Percentiles rank a stretch among this genome's conserved stretches.
Evolutionary conservation across 129 eudicot species (phyloP).

Genomic region (Dittrichia graveolens): DNA sequence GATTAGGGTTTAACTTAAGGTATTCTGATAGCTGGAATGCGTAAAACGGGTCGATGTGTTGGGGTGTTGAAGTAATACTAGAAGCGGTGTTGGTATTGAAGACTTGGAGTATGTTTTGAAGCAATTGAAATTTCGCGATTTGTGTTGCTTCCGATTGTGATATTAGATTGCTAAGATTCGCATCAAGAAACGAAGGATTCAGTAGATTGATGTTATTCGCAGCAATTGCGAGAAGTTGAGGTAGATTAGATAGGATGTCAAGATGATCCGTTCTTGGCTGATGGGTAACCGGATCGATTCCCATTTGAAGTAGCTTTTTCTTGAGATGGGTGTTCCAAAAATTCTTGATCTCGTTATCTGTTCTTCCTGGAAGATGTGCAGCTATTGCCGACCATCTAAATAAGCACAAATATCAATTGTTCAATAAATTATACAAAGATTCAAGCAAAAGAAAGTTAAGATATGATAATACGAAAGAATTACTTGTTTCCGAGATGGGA

Average conservation of each 20-base stretch:
- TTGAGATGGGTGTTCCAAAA: constrained; percentile 59
- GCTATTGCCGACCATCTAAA: constrained; percentile 65
- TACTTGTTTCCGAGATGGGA: constrained; percentile 65
- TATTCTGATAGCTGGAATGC: constrained; percentile 30
- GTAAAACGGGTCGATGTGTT: constrained; percentile 28
- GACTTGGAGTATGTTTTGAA: constrained; percentile 39
- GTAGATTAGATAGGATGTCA: constrained; percentile 47
- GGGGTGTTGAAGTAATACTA: constrained; percentile 16
- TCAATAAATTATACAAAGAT: not conserved
- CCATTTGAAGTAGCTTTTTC: constrained; percentile 65
- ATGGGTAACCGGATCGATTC: constrained; percentile 59
- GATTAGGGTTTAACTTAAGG: constrained; percentile 21
- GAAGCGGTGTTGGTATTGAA: constrained; percentile 24
- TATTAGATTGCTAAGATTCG: constrained; percentile 22
- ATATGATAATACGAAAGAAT: not conserved
- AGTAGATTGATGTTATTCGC: constrained; percentile 19
- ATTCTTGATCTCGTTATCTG: constrained; percentile 61
- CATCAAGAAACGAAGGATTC: constrained; percentile 27
- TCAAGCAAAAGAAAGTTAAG: not conserved
- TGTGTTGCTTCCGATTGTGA: constrained; percentile 26
- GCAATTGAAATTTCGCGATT: constrained; percentile 31
- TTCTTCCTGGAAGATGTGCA: constrained; percentile 52
- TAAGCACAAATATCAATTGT: not conserved
- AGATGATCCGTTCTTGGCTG: constrained; percentile 58
- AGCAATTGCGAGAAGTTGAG: constrained; percentile 46